Base-by-base conservation (phyloP, 208 protist genomes). In the Leptomonas pyrrhocoris region DNA sequence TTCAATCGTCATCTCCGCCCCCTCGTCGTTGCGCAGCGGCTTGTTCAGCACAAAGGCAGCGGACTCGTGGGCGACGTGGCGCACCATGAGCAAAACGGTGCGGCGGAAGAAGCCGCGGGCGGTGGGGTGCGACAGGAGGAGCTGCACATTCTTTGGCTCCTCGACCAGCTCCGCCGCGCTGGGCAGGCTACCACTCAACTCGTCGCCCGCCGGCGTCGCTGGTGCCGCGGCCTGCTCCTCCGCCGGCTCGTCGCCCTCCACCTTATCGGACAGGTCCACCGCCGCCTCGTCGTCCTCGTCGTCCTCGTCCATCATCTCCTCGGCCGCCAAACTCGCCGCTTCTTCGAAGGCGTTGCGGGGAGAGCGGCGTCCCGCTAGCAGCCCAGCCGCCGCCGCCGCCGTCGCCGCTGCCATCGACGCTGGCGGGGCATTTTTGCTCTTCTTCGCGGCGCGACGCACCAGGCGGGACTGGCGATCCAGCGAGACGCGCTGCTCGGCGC, bases 41-140 rank as follows among this genome's bases (percentile, higher is more conserved):
- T 84, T 83, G 77, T 95, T 95, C 38, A 95, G 62, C 18, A 89
- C 68, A 38, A 93, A 83, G 7, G 88, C 90, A n/a, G 80, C 82
- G 4, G 90, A 77, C 48, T 90, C 81, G 71, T 80, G 84, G 13
- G 70, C 56, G 18, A 84, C 81, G 65, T 84, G 64, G 51, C 83
- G 85, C 58, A 92, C 80, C 38, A 95, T 67, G 21, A 95, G 75
- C 66, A 93, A 65, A 34, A 92, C 84, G 2, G 73, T 90, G 69
- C 81, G 65, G 15, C 72, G 65, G 72, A 93, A 93, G 60, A 93
- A 95, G 28, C 88, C 83, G 25, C 66, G 72, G 11, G 89, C 66
- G 53, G 86, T 84, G 12, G 90, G 90, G 67, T 95, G 90, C 6
- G 90, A 53, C 23, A 93, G 62, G 0, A 95, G 81, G 19, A 95